phyloP scores from a whole-genome alignment of 129 eudicot genomes.

The Lactuca saligna region DNA sequence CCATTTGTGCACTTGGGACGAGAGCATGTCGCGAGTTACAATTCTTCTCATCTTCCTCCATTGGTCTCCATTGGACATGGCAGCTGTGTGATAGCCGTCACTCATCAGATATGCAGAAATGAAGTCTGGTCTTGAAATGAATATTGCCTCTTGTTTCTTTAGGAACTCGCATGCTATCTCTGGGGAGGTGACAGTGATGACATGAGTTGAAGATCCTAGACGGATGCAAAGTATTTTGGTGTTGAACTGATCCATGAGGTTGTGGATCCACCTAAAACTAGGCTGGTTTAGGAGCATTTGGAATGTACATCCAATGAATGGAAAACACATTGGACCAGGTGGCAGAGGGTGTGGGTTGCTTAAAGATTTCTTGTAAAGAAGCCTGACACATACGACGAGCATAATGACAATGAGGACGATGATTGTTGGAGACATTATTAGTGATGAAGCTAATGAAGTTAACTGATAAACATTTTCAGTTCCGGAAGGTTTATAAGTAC shows the following conservation, averaged over 20 bases:
- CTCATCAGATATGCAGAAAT: background rate
- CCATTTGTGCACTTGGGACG: background rate
- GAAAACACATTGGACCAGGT: constrained; percentile 18
- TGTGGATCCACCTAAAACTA: constrained; percentile 13
- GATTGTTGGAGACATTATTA: background rate
- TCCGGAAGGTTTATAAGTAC: too few species aligned
- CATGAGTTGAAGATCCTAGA: background rate
- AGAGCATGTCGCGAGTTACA: background rate
- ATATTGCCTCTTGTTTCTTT: background rate
- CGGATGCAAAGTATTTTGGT: constrained; percentile 14
- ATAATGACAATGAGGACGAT: background rate
- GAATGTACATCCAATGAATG: background rate
- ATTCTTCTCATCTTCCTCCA: constrained; percentile 31
- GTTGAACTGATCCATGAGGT: constrained; percentile 10
- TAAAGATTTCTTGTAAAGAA: background rate
- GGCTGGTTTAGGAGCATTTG: constrained; percentile 24
- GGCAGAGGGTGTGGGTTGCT: constrained; percentile 9
- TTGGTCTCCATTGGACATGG: background rate
- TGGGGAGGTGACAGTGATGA: background rate
- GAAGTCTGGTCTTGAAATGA: background rate
- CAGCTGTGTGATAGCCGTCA: background rate
- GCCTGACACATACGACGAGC: background rate
- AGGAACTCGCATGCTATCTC: background rate
- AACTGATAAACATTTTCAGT: too few species aligned
- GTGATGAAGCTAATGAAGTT: too few species aligned